Evolutionary conservation across 78 protist species (phyloP).

Genomic region (Dictyostelium capitatum): DNA sequence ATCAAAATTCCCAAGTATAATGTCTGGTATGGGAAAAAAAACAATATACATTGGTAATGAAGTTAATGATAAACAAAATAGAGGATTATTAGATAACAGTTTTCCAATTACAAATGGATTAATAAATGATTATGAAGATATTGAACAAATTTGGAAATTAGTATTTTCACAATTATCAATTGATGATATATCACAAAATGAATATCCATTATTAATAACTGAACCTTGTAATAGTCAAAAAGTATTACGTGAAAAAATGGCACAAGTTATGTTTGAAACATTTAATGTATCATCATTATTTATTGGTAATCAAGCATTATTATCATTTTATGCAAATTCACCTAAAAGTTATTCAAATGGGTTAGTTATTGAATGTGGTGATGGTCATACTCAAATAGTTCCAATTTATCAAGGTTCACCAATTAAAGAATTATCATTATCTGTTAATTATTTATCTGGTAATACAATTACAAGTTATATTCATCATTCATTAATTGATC

Average conservation of each 20-base stretch:
- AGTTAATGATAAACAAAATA: neutral
- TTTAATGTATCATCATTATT: neutral
- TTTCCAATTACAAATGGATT: no score
- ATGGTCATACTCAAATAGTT: neutral
- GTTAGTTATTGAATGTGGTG: neutral
- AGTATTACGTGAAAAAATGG: neutral
- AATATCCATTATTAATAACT: neutral
- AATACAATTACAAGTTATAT: neutral
- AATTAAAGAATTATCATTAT: neutral
- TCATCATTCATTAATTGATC: neutral
- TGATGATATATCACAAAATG: no score
- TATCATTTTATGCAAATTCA: neutral
- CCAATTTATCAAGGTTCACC: neutral
- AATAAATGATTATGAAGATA: neutral
- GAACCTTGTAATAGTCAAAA: neutral
- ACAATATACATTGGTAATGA: neutral
- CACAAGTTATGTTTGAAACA: neutral
- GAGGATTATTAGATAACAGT: neutral
- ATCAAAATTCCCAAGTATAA: neutral
- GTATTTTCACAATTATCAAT: no score
- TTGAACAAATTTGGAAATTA: neutral
- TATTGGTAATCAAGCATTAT: neutral
- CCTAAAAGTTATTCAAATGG: neutral
- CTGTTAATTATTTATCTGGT: neutral
- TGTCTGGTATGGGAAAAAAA: constrained; percentile 7